Conservation (phyloP, 768 basidiomycete genomes). For the Suillus weaverae region DNA sequence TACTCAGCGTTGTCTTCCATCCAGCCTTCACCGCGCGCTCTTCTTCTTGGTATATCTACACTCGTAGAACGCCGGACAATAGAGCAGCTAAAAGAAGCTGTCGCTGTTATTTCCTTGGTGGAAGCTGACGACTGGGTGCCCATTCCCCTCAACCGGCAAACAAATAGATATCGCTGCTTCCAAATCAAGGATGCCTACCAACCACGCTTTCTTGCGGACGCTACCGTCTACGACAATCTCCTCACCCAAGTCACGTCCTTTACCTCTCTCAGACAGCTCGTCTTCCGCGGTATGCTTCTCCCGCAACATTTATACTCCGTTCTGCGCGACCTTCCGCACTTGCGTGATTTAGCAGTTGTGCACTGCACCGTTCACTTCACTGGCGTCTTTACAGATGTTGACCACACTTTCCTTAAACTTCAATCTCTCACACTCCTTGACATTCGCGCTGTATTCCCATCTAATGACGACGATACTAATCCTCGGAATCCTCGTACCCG, state of each 20-base stretch:
- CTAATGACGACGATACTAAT: slow-evolving; percentile 16
- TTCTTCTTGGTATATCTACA: slow-evolving; percentile 22
- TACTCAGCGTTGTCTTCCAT: slow-evolving; percentile 9
- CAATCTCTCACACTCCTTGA: slow-evolving; percentile 42
- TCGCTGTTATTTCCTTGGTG: slow-evolving; percentile 17
- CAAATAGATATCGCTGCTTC: slow-evolving; percentile 7
- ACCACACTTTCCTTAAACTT: slow-evolving; percentile 41
- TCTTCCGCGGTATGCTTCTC: slow-evolving; percentile 38
- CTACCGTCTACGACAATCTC: slow-evolving; percentile 25
- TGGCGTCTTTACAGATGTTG: slow-evolving; percentile 17
- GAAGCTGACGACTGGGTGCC: slow-evolving; percentile 16
- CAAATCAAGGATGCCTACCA: slow-evolving; percentile 21
- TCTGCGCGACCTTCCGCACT: slow-evolving; percentile 37
- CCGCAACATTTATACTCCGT: slow-evolving; percentile 35
- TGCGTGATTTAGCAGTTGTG: slow-evolving; percentile 42
- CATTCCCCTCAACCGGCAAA: slow-evolving; percentile 10
- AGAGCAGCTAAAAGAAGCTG: slow-evolving; percentile 30
- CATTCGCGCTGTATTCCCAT: slow-evolving; percentile 22
- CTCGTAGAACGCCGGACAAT: slow-evolving; percentile 19
- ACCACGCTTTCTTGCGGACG: slow-evolving; percentile 25
- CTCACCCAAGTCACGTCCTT: slow-evolving; percentile 28
- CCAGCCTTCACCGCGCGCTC: slow-evolving; percentile 14
- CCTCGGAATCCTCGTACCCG: slow-evolving; percentile 10
- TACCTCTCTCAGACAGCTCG: slow-evolving; percentile 37
- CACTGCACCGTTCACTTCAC: slow-evolving; percentile 34